Base-by-base conservation (phyloP, 169 alveolate genomes). In the Cyclospora cayetanensis region DNA sequence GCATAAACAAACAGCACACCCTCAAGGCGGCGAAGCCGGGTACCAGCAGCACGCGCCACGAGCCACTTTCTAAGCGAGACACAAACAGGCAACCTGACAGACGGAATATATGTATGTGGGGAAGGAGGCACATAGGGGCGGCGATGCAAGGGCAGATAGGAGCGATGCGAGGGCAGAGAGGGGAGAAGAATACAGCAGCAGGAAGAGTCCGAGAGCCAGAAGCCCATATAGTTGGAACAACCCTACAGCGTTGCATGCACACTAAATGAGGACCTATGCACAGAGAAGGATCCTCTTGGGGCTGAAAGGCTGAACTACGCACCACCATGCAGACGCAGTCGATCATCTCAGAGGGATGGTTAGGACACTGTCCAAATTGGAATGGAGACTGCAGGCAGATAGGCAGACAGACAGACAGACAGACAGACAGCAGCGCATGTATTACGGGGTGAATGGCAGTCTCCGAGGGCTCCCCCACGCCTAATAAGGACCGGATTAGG, bases 311-410 rank as follows among this genome's bases (percentile, higher is more conserved):
- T n/a, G n/a, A n/a, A 55, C 31, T 18, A 2, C 90, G 31, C 35
- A 90, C 52, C 94, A 94, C 94, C 95, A 97, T 94, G 93, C 98
- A 97, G 43, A 96, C 98, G 42, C 93, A 95, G 84, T 97, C 98
- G n/a, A 97, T 87, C 89, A 96, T 93, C 86, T 97, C 98, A 22
- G 97, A 92, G 20, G 98, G 97, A 91, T 97, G 98, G 66, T 94
- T 93, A 15, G 97, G 97, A 84, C 98, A 97, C 42, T 93, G 93
- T 5, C 98, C 98, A 91, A 97, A 97, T 90, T 96, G 98, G 50
- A 94, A 94, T 46, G 98, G 98, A 5, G 98, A 96, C 93, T 97
- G 97, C 9, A 52, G 34, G n/a, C 22, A 22, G 85, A 39, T 25
- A 15, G 22, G 9, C 11, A 60, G 29, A 76, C 35, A 65, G 4